Percentiles rank a stretch among this genome's conserved stretches.
Conservation (phyloP, 805 yeast species). For the Metschnikowia matae region DNA sequence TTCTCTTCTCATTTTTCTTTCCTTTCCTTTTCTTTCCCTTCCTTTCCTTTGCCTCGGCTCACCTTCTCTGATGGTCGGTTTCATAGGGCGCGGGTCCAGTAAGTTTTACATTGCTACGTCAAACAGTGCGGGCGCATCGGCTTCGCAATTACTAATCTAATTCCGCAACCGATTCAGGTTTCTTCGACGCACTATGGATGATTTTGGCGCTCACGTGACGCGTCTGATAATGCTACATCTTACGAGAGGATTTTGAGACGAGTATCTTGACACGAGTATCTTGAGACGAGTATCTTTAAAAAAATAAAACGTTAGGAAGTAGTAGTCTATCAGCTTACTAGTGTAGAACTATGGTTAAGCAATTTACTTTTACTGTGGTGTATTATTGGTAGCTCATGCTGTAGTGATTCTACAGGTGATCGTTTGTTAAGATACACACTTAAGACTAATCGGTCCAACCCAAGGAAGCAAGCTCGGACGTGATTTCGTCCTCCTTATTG, state of each 20-base stretch:
- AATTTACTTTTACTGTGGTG: too few species aligned
- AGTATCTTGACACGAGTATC: too few species aligned
- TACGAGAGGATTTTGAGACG: too few species aligned
- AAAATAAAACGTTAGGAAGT: too few species aligned
- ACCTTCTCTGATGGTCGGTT: background rate
- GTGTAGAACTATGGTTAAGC: too few species aligned
- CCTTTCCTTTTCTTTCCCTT: too few species aligned
- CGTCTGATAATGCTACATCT: too few species aligned
- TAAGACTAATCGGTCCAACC: constrained; percentile 53
- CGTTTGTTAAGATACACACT: background rate
- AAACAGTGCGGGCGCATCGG: background rate
- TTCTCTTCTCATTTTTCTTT: too few species aligned
- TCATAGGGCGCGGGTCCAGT: background rate
- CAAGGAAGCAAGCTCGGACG: constrained; percentile 64
- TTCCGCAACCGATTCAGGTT: background rate
- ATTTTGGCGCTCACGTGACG: background rate
- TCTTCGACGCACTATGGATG: background rate
- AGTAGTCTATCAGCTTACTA: too few species aligned
- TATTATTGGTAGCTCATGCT: too few species aligned
- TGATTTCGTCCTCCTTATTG: constrained; percentile 76
- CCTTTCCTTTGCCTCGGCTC: too few species aligned
- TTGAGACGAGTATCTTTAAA: too few species aligned
- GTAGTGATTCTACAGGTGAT: background rate
- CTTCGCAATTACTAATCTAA: background rate
- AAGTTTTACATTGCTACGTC: background rate